Evolutionary conservation across 305 asterid genomes (phyloP), one percentile per base, ranked within the genome.

Genomic region (Plantago lanceolata): DNA sequence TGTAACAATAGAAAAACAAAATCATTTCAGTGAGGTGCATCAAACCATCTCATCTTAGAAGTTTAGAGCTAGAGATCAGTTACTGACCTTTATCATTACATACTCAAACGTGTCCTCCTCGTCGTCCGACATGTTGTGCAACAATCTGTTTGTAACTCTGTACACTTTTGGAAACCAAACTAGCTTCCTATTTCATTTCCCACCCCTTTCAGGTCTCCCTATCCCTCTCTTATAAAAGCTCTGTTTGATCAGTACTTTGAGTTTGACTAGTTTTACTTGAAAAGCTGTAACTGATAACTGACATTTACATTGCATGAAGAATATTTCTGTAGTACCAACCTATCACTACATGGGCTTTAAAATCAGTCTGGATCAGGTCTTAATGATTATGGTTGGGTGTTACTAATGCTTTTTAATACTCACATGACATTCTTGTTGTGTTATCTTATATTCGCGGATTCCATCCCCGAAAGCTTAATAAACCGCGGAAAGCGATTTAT

Each of bases 1-100:
- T 90, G 85, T 52, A 72, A 64, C 71, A 52, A 21, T 2, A 7
- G 40, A 24, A 26, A 53, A 54, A 26, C 40, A 6, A 51, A 51
- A 51, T 0, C 28, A 51, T 17, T 24, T 24, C 28, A 40, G 15
- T 7, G 2, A 40, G 2, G 45, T 8, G 11, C 16, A 40, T 40
- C 1, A 40, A 40, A 8, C 13, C 16, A 40, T 40, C 45, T 40
- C 15, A 40, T 40, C 45, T 40, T 9, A 40, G 45, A 40, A 40
- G 15, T 40, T 9, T 40, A 40, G 45, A 40, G 28, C 28, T 1
- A 24, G 40, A 33, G 45, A 9, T 12, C 45, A 40, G 12, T 54
- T 19, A 24, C 53, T 43, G n/a, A 60, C 65, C 16, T 26, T 24
- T 21, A 60, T 24, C 54, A n/a, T 60, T 43, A 60, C 54, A 60